Percentiles rank a stretch among this genome's conserved stretches.
Conservation (phyloP, 768 basidiomycete species). For the Boletus edulis region DNA sequence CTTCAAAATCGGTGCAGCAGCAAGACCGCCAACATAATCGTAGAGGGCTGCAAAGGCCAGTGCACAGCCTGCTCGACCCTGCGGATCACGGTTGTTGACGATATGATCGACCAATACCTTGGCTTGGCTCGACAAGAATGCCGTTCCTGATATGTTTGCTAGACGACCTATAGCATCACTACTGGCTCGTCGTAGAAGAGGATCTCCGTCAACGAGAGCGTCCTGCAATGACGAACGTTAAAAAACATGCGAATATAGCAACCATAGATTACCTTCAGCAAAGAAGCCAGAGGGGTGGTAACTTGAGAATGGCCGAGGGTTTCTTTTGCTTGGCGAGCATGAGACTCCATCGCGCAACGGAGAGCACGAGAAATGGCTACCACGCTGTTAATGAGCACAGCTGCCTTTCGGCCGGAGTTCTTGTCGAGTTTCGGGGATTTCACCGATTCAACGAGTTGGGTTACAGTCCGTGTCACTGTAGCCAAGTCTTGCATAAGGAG, state of each 20-base stretch:
- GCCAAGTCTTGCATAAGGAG: conserved; percentile 74
- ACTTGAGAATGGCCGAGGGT: conserved; percentile 66
- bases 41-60: conserved; percentile 92
- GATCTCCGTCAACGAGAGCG: conserved; percentile 76
- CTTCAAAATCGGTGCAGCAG: conserved; percentile 90
- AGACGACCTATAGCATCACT: conserved; percentile 90
- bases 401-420: conserved; percentile 83
- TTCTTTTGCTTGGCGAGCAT: conserved; percentile 60
- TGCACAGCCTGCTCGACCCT: conserved; percentile 90
- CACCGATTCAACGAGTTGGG: conserved; percentile 59
- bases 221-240: conserved; percentile 45
- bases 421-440: conserved; percentile 80
- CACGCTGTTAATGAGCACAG: conserved; percentile 76
- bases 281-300: conserved; percentile 56
- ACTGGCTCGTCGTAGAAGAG: conserved; percentile 68
- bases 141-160: conserved; percentile 77
- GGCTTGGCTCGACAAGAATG: conserved; percentile 81
- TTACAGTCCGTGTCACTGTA: conserved; percentile 52
- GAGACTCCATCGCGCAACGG: conserved; percentile 48
- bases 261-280: conserved; percentile 68
- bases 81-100: conserved; percentile 90
- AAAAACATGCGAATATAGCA: conserved; percentile 4
- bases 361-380: conserved; percentile 73
- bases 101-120: conserved; percentile 92
- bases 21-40: conserved; percentile 88